Percentiles rank a stretch among this genome's conserved stretches.
Conservation (phyloP, 169 alveolate species). For the Cryptosporidium canis region DNA sequence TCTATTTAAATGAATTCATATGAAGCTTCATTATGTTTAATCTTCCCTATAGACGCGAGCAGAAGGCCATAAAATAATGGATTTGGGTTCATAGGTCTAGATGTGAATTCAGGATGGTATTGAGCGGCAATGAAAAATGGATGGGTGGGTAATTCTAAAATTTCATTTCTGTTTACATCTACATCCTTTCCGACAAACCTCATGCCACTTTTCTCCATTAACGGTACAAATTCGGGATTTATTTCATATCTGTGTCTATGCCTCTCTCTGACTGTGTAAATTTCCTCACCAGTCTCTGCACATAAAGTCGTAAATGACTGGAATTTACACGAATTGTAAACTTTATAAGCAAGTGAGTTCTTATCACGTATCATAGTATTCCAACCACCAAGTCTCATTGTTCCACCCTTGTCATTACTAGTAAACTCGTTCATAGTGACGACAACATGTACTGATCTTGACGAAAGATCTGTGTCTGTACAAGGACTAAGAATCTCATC, state of each 20-base stretch:
- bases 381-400: conserved; percentile 94
- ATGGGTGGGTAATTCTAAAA: conserved; percentile 85
- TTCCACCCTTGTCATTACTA: conserved; percentile 85
- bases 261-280: conserved; percentile 88
- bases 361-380: conserved; percentile 84
- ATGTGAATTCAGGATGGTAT: conserved; percentile 95
- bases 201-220: conserved; percentile 87
- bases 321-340: conserved; percentile 78
- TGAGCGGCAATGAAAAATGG: conserved; percentile 93
- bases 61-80: conserved; percentile 87
- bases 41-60: conserved; percentile 83
- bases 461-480: conserved; percentile 13
- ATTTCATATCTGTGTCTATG: conserved; percentile 95
- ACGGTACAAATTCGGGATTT: conserved; percentile 85
- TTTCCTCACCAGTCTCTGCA: conserved; percentile 77
- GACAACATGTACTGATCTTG: conserved; percentile 66
- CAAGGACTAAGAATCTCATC: conserved; percentile 46
- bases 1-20: conserved; percentile 38
- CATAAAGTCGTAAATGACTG: conserved; percentile 62
- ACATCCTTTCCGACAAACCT: conserved; percentile 91
- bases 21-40: conserved; percentile 17
- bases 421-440: conserved; percentile 79
- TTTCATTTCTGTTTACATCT: conserved; percentile 89
- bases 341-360: conserved; percentile 87
- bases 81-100: conserved; percentile 88